Evolutionary conservation across 2,329 filamentous ascomycete species (phyloP), one percentile per base, ranked within the genome.

Genomic region (Claviceps pazoutovae): DNA sequence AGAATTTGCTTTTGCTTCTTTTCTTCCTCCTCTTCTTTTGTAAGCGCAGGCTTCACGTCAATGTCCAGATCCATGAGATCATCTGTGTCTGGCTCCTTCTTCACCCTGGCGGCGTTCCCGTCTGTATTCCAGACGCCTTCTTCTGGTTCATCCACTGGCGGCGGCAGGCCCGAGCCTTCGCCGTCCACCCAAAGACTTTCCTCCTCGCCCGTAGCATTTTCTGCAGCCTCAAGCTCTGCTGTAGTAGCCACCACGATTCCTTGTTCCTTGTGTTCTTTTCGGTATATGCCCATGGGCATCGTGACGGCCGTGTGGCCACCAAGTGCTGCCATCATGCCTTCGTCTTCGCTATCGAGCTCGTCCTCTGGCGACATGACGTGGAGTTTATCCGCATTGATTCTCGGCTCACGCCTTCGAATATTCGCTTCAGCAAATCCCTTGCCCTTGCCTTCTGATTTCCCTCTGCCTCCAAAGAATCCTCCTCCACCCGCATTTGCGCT

Each of bases 321-420:
- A 7, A 69, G 62, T 2, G 65, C 66, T 11, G 58, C 62, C 46
- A 68, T 64, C 61, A 70, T 71, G 46, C 65, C 65, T 52, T 74
- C 67, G 51, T 71, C 66, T n/a, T 72, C 67, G 55, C 68, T 70
- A 48, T 71, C 67, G 47, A 74, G 63, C 36, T 75, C 71, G n/a
- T 71, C 71, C 21, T 71, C 57, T 51, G 68, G 59, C 50, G 68
- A 57, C 64, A 71, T 64, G 48, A 62, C 59, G 57, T 74, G 75
- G 47, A 81, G 74, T 52, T 72, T 70, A 58, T 81, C 77, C 56
- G 76, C 74, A 57, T 80, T 79, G 60, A 80, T 74, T 62, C 78
- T 66, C 37, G 69, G 58, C 55, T 79, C 74, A 53, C 68, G 64
- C 37, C 60, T 56, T 47, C 57, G 56, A 17, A 58, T 56, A 16